Evolutionary conservation across 2,329 filamentous ascomycete genomes (phyloP).

Genomic region (Cordyceps cateniannulata): DNA sequence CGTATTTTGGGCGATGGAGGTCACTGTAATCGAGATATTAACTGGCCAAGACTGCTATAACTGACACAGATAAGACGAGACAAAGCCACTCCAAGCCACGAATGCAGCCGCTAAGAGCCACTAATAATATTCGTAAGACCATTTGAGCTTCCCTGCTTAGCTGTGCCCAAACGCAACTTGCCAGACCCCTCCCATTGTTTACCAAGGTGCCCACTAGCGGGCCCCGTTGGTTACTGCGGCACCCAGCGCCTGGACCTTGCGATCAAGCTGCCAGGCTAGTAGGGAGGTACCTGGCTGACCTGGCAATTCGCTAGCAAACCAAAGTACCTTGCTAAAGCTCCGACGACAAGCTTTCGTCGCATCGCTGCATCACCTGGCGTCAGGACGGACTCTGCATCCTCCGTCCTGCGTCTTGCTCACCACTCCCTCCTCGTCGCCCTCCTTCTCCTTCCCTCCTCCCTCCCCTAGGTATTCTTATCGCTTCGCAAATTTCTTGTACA

Average conservation of each 20-base stretch:
- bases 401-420: not conserved
- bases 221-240: conserved; percentile 15
- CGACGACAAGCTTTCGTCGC: conserved; percentile 6
- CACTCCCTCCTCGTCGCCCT: not conserved
- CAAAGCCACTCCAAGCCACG: not conserved
- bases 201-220: not conserved
- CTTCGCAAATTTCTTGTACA: not conserved
- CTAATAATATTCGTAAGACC: not conserved
- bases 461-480: not conserved
- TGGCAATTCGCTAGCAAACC: not conserved
- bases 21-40: not conserved
- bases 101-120: not conserved
- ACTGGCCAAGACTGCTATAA: not conserved
- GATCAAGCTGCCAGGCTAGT: not conserved
- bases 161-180: not conserved
- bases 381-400: not conserved
- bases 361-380: conserved; percentile 5
- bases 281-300: not conserved
- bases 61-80: not conserved
- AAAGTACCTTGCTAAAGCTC: not conserved
- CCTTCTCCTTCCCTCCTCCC: not conserved
- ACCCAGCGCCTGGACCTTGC: conserved; percentile 10
- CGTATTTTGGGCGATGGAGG: not conserved
- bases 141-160: not conserved
- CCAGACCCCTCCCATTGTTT: conserved; percentile 4